Base-by-base conservation (phyloP, 495 filamentous ascomycete species). In the Elasticomyces elasticus region DNA sequence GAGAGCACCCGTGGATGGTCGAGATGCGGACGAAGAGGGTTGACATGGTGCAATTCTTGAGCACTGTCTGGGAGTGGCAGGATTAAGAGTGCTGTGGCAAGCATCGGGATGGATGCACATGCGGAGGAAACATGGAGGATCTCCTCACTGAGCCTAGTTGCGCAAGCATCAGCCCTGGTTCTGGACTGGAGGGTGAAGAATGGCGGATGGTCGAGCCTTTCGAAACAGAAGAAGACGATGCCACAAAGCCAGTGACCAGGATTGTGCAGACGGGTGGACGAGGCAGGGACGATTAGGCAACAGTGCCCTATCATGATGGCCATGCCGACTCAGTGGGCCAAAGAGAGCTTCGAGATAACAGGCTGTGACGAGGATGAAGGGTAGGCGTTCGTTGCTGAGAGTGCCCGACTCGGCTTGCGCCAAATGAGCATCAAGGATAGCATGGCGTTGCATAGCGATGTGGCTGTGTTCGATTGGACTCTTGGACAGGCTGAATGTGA, bases 1-100 rank as follows among this genome's bases (percentile, higher is more conserved):
- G 95, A 59, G 94, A 97, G 60, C 94, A 98, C 74, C 92, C 92
- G 7, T 98, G 92, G 92, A 91, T 98, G 79, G 71, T 85, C 52
- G 92, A 96, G 63, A 96, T 96, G 87, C 84, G 82, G 60, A 78
- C 79, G 49, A 97, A 95, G 76, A 86, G 89, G 65, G 94, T 97
- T 63, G 95, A 96, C 66, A 97, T 98, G 89, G 81, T 81, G 42
- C 81, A 86, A 64, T 98, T 95, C 71, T 74, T 98, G 51, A 78
- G 78, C 48, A 84, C 92, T 60, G 92, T 98, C 30, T 98, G 92
- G 92, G 92, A 86, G 43, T 98, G 92, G 92, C 81, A 89, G 43
- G 67, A 71, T 24, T 62, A 46, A 38, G 20, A 51, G 48, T 11
- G 25, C 20, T 4, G 19, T 23, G 11, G 25, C 42, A 3, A 3